Percentiles rank a stretch among this genome's conserved stretches.
Conservation (phyloP, 2,329 filamentous ascomycete species). For the Septoria linicola region DNA sequence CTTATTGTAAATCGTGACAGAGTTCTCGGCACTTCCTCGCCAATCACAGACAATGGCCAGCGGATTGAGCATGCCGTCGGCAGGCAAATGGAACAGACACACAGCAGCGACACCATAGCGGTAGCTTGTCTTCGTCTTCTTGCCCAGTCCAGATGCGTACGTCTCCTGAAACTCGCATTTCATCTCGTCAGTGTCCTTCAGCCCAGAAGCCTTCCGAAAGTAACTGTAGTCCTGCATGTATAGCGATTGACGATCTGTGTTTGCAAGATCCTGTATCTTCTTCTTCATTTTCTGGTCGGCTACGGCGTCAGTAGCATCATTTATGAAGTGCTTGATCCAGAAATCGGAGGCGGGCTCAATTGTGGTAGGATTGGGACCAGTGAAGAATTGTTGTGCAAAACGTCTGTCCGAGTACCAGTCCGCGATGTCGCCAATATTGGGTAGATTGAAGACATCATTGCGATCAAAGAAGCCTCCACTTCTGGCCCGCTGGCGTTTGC, state of each 20-base stretch:
- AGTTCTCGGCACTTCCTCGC: slow-evolving; percentile 45
- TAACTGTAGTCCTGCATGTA: slow-evolving; percentile 49
- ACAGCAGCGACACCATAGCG: slow-evolving; percentile 23
- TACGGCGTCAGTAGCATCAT: slow-evolving; percentile 32
- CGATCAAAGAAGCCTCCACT: slow-evolving; percentile 14
- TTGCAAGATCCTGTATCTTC: slow-evolving; percentile 36
- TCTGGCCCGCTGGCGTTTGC: slow-evolving; percentile 15
- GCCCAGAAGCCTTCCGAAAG: slow-evolving; percentile 40
- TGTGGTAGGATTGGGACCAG: slow-evolving; percentile 48
- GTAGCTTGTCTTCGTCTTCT: slow-evolving; percentile 11
- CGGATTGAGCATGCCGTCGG: slow-evolving; percentile 50
- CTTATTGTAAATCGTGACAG: slow-evolving; percentile 53
- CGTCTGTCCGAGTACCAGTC: slow-evolving; percentile 49
- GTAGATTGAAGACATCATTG: slow-evolving; percentile 32
- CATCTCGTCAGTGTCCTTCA: slow-evolving; percentile 19
- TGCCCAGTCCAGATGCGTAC: slow-evolving; percentile 14
- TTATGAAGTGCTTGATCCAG: slow-evolving; percentile 40
- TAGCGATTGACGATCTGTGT: slow-evolving; percentile 37
- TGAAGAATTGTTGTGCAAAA: slow-evolving; percentile 49
- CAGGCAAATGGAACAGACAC: slow-evolving; percentile 35
- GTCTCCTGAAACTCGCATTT: slow-evolving; percentile 21
- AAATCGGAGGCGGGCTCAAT: slow-evolving; percentile 38
- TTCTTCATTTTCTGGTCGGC: slow-evolving; percentile 37
- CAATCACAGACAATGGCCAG: slow-evolving; percentile 53
- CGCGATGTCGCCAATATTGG: slow-evolving; percentile 34